A percentile compares a stretch with the other conserved stretches of the same genome.
phyloP scores from a whole-genome alignment of 257 asterid genomes.

The Solanum gracilifrons region DNA sequence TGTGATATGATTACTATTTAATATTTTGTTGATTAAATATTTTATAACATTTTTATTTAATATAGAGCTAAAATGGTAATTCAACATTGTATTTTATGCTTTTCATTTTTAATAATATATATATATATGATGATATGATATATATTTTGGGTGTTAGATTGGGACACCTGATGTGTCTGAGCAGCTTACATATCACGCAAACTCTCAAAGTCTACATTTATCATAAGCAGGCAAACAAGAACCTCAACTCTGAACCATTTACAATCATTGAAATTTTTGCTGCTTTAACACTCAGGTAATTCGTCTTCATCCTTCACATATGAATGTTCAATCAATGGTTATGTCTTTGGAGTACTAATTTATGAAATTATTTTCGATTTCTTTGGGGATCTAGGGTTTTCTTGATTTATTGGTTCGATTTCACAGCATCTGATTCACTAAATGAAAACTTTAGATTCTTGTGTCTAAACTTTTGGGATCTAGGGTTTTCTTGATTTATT shows the following conservation, averaged over 20 bases:
- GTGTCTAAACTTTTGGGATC: neutral
- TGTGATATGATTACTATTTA: too few species aligned
- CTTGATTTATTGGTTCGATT: neutral
- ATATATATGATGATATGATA: too few species aligned
- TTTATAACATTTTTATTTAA: too few species aligned
- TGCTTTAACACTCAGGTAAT: neutral
- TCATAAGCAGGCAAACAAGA: neutral
- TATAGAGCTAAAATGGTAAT: too few species aligned
- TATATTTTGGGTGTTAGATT: neutral
- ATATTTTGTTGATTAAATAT: too few species aligned
- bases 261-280: neutral
- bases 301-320: neutral
- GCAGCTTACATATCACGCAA: constrained; percentile 4
- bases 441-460: neutral
- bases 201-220: neutral
- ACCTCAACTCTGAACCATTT: neutral
- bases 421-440: neutral
- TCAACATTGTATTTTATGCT: too few species aligned
- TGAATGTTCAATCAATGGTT: neutral
- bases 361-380: neutral
- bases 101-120: too few species aligned
- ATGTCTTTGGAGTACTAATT: neutral
- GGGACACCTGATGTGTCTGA: neutral
- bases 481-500: neutral
- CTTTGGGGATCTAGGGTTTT: neutral